Evolutionary conservation across 441 rosid species (phyloP), one percentile per base, ranked within the genome.

Genomic region (Populus tomentosa): DNA sequence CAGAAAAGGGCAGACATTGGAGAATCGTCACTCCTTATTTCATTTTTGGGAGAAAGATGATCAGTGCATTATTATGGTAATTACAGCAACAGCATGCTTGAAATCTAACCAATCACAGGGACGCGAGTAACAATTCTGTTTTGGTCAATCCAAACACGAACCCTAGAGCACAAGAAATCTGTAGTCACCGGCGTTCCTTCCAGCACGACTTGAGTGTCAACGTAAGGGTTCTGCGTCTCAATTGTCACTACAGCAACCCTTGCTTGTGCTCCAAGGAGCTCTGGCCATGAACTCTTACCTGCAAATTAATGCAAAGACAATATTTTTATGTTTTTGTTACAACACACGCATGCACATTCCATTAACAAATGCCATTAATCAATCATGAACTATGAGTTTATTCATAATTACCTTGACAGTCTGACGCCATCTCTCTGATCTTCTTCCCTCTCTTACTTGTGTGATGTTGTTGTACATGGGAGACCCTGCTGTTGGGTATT

Each of bases 111-210:
- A 24, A 24, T 24, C 24, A 0, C 1, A 4, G 90, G 90, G 53
- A 78, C 80, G 13, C 14, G 2, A 28, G 30, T 28, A 28, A 28
- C 30, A 28, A 28, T 2, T 28, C 30, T 28, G 30, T 28, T 28
- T 28, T 70, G 77, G 78, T 89, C 70, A 53, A 87, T 86, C 82
- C 80, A 80, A 35, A 87, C 89, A 64, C 84, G 79, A 72, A 89
- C 90, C 80, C 86, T 82, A 24, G 79, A 75, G 77, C 89, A 84
- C 0, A 62, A 32, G 32, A 87, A 69, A 46, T 85, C 84, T 1
- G 33, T 0, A 3, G 81, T 70, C 1, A 84, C 81, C 5, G 20
- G 1, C 9, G 85, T 56, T 32, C 84, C 83, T 77, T 87, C 87
- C 73, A 76, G 62, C 69, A 89, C 77, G 0, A 85, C 83, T 73